Conservation (phyloP, 1,284 basidiomycete species). For the Tetrapyrgos nigripes region DNA sequence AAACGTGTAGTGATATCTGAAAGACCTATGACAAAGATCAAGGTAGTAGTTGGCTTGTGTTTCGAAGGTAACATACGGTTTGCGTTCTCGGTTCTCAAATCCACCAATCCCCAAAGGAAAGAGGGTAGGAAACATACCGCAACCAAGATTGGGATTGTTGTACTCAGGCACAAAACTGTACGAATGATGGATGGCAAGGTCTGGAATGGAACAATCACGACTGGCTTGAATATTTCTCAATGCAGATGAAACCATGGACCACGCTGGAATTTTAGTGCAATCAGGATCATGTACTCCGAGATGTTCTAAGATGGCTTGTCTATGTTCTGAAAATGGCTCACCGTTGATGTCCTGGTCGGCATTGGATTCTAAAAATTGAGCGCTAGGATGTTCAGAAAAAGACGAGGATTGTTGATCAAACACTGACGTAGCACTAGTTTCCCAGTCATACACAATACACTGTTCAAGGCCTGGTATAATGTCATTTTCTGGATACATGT, state of each 20-base stretch:
- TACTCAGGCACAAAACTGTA: constrained; percentile 25
- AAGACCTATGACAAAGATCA: constrained; percentile 22
- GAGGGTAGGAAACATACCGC: constrained; percentile 36
- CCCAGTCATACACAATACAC: constrained; percentile 16
- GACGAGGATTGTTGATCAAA: constrained; percentile 28
- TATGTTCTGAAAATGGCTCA: background rate
- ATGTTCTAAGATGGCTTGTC: background rate
- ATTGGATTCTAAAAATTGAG: background rate
- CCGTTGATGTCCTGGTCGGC: background rate
- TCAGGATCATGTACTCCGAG: background rate
- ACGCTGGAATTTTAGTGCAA: background rate
- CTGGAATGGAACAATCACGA: background rate
- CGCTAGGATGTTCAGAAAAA: constrained; percentile 19
- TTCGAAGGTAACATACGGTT: constrained; percentile 16
- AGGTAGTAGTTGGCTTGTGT: constrained; percentile 25
- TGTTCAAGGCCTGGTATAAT: constrained; percentile 23
- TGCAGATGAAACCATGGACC: constrained; percentile 20
- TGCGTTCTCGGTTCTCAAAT: constrained; percentile 27
- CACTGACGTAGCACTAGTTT: constrained; percentile 9
- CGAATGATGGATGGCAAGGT: background rate
- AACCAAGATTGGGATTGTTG: constrained; percentile 31
- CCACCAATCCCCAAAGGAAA: constrained; percentile 40
- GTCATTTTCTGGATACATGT: constrained; percentile 21
- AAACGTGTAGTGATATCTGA: constrained; percentile 36
- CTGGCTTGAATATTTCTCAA: constrained; percentile 21